Evolutionary conservation across 2,329 filamentous ascomycete species (phyloP).

Genomic region (Ascochyta viciae-villosae): DNA sequence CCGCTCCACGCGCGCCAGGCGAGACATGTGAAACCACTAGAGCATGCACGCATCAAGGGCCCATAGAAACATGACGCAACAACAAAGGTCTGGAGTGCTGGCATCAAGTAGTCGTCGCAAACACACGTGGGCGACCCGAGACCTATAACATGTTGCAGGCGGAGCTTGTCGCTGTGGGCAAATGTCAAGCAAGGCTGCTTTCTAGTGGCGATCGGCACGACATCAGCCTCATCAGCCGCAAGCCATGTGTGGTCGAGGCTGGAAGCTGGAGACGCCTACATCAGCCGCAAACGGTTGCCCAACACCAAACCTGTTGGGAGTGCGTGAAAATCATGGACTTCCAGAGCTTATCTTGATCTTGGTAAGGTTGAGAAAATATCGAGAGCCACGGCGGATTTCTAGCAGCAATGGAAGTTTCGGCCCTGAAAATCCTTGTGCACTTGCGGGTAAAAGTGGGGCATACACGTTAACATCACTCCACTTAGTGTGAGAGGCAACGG

Average conservation of each 20-base stretch:
- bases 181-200: background rate
- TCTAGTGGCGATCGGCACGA: background rate
- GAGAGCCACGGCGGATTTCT: background rate
- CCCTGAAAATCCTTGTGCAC: conserved; percentile 34
- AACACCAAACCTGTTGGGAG: conserved; percentile 7
- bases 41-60: background rate
- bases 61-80: background rate
- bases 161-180: background rate
- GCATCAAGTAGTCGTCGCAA: background rate
- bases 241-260: background rate
- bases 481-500: conserved; percentile 26
- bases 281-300: background rate
- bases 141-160: background rate
- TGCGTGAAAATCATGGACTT: background rate
- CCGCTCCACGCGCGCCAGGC: background rate
- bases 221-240: conserved; percentile 6
- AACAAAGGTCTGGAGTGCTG: background rate
- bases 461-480: conserved; percentile 34
- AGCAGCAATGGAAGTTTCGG: conserved; percentile 16
- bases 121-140: conserved; percentile 1
- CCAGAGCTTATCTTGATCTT: conserved; percentile 11
- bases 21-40: conserved; percentile 5
- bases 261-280: conserved; percentile 2
- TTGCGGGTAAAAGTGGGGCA: conserved; percentile 35
- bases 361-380: conserved; percentile 6